Evolutionary conservation across 2,329 filamentous ascomycete species (phyloP), one percentile per base, ranked within the genome.

Genomic region (Diplocarpon rosae): DNA sequence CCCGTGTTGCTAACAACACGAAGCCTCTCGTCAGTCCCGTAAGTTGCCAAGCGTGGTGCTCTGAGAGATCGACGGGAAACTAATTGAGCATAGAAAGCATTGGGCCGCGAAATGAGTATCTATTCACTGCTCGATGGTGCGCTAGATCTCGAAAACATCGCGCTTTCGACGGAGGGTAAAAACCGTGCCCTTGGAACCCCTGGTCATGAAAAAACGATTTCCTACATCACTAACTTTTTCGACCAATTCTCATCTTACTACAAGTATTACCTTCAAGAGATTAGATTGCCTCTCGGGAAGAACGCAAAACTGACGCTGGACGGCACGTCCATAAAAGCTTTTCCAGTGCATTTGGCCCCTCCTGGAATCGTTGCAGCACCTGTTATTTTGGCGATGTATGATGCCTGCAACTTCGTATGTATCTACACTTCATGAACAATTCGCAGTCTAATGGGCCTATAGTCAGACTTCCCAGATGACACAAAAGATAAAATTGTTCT

Each of bases 401-500:
- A 50, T 16, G 53, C 40, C 20, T 56, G 53, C 34, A 44, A 47
- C 28, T 27, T 37, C 14, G 51, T 51, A 45, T 37, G 42, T 38
- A 14, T 34, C 11, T 14, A 9, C 11, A 11, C 5, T 11, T 9
- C n/a, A 27, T 15, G 5, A 31, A 13, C 12, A 24, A 8, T 24
- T 3, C 20, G 20, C 20, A 24, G 20, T 24, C 20, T 24, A 24
- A 24, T 24, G 20, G 7, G 7, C 7, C 7, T 36, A 20, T 11
- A 53, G 51, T 32, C 68, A 6, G 81, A 88, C 62, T 88, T 76
- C 58, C 75, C 82, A 3, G 14, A 24, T 1, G 46, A 47, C 12
- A 64, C 82, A 6, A 59, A 65, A 12, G 80, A 76, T 40, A 76
- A 75, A 49, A 78, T 90, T 45, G 83, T 80, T 12, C 69, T 89